Percentiles rank a stretch among this genome's conserved stretches.
Conservation (phyloP, 352 stramenopile species). For the Phytophthora macrochlamydospora region DNA sequence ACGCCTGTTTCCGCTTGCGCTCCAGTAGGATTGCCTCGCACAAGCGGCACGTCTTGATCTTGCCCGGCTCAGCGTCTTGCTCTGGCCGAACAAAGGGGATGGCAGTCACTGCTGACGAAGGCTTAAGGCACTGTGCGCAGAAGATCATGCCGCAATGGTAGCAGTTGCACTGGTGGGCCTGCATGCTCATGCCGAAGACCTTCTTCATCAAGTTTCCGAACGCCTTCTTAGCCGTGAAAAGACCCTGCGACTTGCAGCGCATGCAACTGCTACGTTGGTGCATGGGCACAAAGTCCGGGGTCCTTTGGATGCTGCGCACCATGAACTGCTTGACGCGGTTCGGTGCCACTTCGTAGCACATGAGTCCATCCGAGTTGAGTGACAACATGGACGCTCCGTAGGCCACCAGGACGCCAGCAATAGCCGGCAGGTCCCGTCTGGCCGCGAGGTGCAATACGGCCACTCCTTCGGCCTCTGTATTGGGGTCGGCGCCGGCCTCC, state of each 20-base stretch:
- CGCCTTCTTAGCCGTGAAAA: conserved; percentile 53
- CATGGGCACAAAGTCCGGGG: conserved; percentile 52
- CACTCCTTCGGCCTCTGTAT: conserved; percentile 69
- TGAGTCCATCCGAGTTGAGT: conserved; percentile 73
- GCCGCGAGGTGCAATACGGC: conserved; percentile 69
- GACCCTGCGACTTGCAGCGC: conserved; percentile 57
- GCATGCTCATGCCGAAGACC: conserved; percentile 47
- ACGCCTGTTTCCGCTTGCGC: conserved; percentile 54
- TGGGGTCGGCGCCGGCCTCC: conserved; percentile 55
- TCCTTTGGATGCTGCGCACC: conserved; percentile 60
- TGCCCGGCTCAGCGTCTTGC: conserved; percentile 50
- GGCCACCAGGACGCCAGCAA: conserved; percentile 62
- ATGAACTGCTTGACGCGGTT: conserved; percentile 71
- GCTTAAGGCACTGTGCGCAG: conserved; percentile 67
- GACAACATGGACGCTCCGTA: conserved; percentile 67
- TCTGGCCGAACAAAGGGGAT: conserved; percentile 65
- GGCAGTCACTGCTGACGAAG: conserved; percentile 46
- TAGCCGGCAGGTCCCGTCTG: conserved; percentile 49
- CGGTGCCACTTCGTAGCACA: conserved; percentile 80
- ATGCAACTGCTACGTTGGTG: conserved; percentile 74
- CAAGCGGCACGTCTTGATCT: conserved; percentile 64
- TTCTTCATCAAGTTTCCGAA: conserved; percentile 67
- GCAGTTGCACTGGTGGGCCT: conserved; percentile 70
- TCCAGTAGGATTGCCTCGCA: conserved; percentile 71
- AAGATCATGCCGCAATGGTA: conserved; percentile 86